Evolutionary conservation across 177 flowering plant species (phyloP), one percentile per base, ranked within the genome.

Genomic region (Tripterygium wilfordii): DNA sequence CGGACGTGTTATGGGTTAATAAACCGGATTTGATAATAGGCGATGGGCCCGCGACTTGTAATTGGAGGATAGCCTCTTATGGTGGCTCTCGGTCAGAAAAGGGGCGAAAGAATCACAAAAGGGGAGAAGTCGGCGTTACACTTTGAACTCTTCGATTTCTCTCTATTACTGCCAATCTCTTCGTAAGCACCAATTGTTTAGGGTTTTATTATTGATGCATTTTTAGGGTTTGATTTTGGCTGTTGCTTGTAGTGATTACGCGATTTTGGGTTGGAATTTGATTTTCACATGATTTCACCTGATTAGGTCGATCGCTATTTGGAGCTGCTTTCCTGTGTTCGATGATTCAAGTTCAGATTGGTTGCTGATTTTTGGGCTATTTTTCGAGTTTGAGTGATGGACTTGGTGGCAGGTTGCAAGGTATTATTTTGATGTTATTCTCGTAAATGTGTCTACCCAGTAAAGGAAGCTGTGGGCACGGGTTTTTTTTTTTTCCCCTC

Each of bases 381-480:
- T 12, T 12, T 30, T 27, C 10, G 51, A 22, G 37, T 14, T 17
- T 1, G 10, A 47, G 47, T 23, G 25, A 77, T 77, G 82, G 79
- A 77, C 57, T 66, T 68, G 67, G 75, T 70, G 8, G 33, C 70
- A 43, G 66, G 64, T 50, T 77, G 82, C 72, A 68, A 68, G 82
- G 82, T 77, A 68, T 18, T 10, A 9, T 42, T n/a, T 21, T 40
- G 21, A 24, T 49, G 28, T 27, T 28, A 16, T 20, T 8, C 17
- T 23, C 35, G 15, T 23, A 24, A 9, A 15, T 32, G 22, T n/a
- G n/a, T n/a, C n/a, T n/a, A n/a, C n/a, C n/a, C n/a, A n/a, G n/a
- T n/a, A n/a, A n/a, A n/a, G n/a, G n/a, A n/a, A n/a, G n/a, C n/a
- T n/a, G n/a, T n/a, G n/a, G n/a, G n/a, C n/a, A n/a, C n/a, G n/a